Percentiles rank a stretch among this genome's conserved stretches.
These are phyloP conservation scores for Nitzschia palea DNA, from an alignment of 108 stramenopile genomes.

Conservation along the genomic window DNA sequence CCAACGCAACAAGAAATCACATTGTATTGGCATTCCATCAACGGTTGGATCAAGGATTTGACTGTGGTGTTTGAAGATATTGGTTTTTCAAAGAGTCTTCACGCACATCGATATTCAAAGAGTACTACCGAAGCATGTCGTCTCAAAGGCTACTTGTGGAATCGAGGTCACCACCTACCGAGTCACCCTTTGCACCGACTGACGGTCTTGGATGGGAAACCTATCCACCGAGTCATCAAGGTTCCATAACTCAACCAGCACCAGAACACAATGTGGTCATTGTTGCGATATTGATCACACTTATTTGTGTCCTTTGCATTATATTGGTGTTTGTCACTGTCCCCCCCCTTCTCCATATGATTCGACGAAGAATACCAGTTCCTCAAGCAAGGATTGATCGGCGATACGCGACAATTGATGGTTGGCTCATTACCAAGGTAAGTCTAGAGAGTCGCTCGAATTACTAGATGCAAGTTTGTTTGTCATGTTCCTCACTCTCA, in stretches of 20 bases:
- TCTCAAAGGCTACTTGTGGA: too few species aligned
- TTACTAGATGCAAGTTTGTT: neutral
- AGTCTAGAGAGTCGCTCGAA: neutral
- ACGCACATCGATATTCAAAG: too few species aligned
- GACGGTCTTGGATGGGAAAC: too few species aligned
- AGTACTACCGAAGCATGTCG: too few species aligned
- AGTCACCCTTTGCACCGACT: too few species aligned
- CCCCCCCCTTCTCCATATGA: constrained; percentile 4
- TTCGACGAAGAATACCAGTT: constrained; percentile 23
- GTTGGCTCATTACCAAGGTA: constrained; percentile 50
- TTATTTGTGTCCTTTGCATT: constrained; percentile 24
- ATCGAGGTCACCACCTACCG: too few species aligned
- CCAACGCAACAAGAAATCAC: too few species aligned
- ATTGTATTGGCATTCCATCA: too few species aligned
- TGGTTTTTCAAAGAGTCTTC: too few species aligned
- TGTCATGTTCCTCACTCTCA: neutral
- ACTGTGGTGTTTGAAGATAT: too few species aligned
- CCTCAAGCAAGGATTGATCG: constrained; percentile 22
- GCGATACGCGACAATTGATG: constrained; percentile 47
- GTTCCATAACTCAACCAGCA: neutral
- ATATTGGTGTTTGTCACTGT: constrained; percentile 22
- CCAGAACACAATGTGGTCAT: constrained; percentile 19
- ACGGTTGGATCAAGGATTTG: too few species aligned
- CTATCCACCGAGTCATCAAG: too few species aligned
- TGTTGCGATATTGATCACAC: constrained; percentile 21